Percentiles rank a stretch among this genome's conserved stretches.
These are phyloP conservation scores for Solanum arcanum DNA, from an alignment of 257 asterid genomes.

Conservation along the genomic window DNA sequence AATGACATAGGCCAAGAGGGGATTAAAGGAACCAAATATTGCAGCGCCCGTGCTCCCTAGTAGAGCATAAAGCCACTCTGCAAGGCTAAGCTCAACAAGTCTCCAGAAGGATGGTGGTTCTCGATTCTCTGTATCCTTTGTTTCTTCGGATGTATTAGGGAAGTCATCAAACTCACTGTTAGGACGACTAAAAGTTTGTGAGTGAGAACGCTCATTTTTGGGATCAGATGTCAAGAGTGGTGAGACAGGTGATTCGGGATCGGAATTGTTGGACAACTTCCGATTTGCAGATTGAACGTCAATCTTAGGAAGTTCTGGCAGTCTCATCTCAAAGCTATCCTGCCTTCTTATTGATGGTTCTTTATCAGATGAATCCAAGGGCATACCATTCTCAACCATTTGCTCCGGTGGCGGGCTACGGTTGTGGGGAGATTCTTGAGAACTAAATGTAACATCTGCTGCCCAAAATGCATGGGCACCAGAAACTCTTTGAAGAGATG, in stretches of 20 bases:
- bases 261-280: constrained; percentile 51
- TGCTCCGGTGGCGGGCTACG: constrained; percentile 91
- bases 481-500: constrained; percentile 81
- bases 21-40: constrained; percentile 89
- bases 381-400: constrained; percentile 65
- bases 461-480: constrained; percentile 65
- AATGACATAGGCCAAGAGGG: constrained; percentile 89
- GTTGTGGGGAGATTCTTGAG: constrained; percentile 69
- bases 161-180: constrained; percentile 46
- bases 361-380: constrained; percentile 44
- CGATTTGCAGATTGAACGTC: constrained; percentile 76
- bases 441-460: constrained; percentile 50
- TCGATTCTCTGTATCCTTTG: constrained; percentile 34
- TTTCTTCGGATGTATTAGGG: constrained; percentile 31
- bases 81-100: constrained; percentile 96
- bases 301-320: constrained; percentile 92
- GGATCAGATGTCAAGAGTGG: constrained; percentile 99
- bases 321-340: constrained; percentile 93
- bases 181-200: constrained; percentile 96
- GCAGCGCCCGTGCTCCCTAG: constrained; percentile 98
- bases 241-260: constrained; percentile 97
- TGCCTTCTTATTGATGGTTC: constrained; percentile 94
- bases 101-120: constrained; percentile 90
- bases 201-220: constrained; percentile 91
- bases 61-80: constrained; percentile 99